These are phyloP conservation scores for Pleurotus sapidus DNA, from an alignment of 768 basidiomycete genomes.

Conservation along the genomic window DNA sequence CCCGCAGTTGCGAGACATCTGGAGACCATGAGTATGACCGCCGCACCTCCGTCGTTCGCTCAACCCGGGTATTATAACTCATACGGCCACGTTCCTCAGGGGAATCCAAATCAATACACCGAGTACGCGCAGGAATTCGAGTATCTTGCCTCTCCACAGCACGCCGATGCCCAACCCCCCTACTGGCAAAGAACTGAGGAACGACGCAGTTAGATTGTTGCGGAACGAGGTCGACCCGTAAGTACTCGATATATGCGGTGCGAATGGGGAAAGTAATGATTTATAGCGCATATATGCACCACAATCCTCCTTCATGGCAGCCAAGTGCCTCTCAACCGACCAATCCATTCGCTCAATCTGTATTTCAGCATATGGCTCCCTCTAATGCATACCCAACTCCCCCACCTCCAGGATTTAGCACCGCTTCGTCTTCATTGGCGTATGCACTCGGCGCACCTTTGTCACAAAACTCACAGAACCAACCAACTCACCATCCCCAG, in stretches of 20 bases:
- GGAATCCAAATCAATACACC: slow-evolving; percentile 50
- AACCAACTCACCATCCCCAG: slow-evolving; percentile 41
- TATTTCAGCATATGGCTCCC: slow-evolving; percentile 64
- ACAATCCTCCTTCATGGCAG: slow-evolving; percentile 40
- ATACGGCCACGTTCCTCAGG: slow-evolving; percentile 21
- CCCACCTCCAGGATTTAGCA: slow-evolving; percentile 59
- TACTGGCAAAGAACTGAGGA: slow-evolving; percentile 66
- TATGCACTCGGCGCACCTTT: slow-evolving; percentile 58
- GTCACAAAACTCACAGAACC: slow-evolving; percentile 17
- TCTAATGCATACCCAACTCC: slow-evolving; percentile 69
- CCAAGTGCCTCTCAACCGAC: slow-evolving; percentile 52
- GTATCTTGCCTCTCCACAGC: slow-evolving; percentile 50
- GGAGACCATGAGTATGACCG: slow-evolving; percentile 52
- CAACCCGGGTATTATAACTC: slow-evolving; percentile 52
- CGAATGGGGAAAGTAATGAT: slow-evolving; percentile 6
- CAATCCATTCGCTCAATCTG: slow-evolving; percentile 56
- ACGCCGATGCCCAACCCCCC: slow-evolving; percentile 41
- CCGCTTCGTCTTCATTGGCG: slow-evolving; percentile 75
- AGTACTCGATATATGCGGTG: slow-evolving; percentile 17
- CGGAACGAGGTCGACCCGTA: slow-evolving; percentile 52
- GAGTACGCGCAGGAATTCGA: slow-evolving; percentile 65
- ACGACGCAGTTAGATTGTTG: slow-evolving; percentile 59
- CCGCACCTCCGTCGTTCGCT: slow-evolving; percentile 60
- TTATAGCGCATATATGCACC: slow-evolving; percentile 39
- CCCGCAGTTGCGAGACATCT: slow-evolving; percentile 64